Evolutionary conservation across 805 yeast species (phyloP).

Genomic region (Pichia phayaonensis): DNA sequence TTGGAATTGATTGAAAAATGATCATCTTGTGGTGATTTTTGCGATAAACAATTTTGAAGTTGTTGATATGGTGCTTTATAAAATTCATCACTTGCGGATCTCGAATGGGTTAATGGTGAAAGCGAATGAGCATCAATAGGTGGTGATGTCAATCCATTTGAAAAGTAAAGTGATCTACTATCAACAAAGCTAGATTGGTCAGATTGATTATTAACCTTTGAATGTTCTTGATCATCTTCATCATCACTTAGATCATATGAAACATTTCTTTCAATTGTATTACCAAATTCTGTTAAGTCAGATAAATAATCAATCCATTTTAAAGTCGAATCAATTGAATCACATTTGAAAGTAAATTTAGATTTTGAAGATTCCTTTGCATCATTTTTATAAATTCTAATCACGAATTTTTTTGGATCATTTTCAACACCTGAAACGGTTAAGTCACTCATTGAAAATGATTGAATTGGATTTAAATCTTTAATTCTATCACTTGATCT

Average conservation of each 20-base stretch:
- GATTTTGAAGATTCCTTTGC: conserved; percentile 19
- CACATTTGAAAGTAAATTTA: conserved; percentile 36
- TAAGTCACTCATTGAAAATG: conserved; percentile 32
- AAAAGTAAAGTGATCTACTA: too few relatives aligned
- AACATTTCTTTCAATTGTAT: conserved; percentile 43
- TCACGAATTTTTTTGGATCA: conserved; percentile 31
- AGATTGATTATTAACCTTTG: background rate
- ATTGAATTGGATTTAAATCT: conserved; percentile 39
- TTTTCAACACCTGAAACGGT: conserved; percentile 27
- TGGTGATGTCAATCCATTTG: background rate
- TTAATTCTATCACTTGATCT: conserved; percentile 47
- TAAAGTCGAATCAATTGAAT: conserved; percentile 34
- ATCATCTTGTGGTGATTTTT: background rate
- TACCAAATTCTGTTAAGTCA: conserved; percentile 41
- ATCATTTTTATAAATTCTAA: conserved; percentile 29
- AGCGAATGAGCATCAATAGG: background rate
- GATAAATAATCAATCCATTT: conserved; percentile 51
- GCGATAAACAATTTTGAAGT: background rate
- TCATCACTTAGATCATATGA: conserved; percentile 27
- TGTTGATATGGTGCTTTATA: conserved; percentile 2
- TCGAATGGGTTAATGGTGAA: conserved; percentile 5
- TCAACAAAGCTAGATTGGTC: conserved; percentile 3
- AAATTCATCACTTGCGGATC: conserved; percentile 6
- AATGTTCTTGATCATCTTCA: background rate
- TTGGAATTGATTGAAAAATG: background rate